These are phyloP conservation scores for Colletotrichum trifolii DNA, from an alignment of 2,329 filamentous ascomycete species.

Conservation along the genomic window DNA sequence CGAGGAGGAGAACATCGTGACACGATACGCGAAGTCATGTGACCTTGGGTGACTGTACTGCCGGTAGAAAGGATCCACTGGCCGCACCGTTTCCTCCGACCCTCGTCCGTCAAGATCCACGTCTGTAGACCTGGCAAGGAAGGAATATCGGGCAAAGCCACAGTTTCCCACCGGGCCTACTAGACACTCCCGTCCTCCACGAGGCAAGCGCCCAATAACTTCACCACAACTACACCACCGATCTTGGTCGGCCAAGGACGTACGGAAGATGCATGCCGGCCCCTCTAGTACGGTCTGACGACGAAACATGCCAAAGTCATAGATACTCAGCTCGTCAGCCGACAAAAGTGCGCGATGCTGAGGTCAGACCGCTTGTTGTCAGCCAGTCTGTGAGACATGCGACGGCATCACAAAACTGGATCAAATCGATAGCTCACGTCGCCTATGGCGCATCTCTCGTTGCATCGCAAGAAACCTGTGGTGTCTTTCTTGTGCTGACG, in stretches of 20 bases:
- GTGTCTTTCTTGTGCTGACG: not conserved
- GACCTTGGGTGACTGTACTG: not conserved
- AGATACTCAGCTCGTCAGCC: slow-evolving; percentile 22
- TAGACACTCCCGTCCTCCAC: slow-evolving; percentile 19
- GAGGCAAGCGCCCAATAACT: not conserved
- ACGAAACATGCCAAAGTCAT: slow-evolving; percentile 2
- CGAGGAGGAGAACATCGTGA: not conserved
- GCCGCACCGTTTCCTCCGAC: too few species aligned
- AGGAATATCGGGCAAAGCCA: slow-evolving; percentile 14
- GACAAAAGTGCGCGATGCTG: slow-evolving; percentile 17
- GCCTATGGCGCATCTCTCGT: slow-evolving; percentile 11
- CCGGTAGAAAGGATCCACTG: too few species aligned
- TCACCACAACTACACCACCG: not conserved
- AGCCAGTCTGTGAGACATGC: slow-evolving; percentile 27
- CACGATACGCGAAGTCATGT: slow-evolving; percentile 17
- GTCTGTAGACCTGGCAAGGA: too few species aligned
- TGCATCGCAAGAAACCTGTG: not conserved
- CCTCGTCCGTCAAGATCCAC: too few species aligned
- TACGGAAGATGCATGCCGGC: not conserved
- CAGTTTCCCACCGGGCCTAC: slow-evolving; percentile 28
- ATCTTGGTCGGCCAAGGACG: slow-evolving; percentile 13
- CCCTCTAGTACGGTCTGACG: not conserved
- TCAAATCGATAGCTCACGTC: not conserved
- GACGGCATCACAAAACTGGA: slow-evolving; percentile 3
- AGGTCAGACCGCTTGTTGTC: slow-evolving; percentile 32